Evolutionary conservation across 2,329 filamentous ascomycete genomes (phyloP), one percentile per base, ranked within the genome.

Genomic region (Neopestalotiopsis sp.): DNA sequence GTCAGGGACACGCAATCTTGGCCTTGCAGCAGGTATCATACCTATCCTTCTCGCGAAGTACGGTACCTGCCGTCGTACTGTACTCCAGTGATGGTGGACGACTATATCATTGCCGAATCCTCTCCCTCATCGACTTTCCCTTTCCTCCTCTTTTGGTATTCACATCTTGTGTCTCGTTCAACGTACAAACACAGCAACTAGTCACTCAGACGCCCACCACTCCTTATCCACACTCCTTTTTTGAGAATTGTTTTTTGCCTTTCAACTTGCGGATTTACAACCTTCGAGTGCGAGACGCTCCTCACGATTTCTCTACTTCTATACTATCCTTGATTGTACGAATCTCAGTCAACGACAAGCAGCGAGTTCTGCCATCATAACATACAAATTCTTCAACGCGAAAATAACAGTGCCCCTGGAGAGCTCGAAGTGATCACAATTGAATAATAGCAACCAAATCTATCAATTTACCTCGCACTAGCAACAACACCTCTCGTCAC

Each of bases 171-270:
- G 59, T 62, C 32, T 62, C 59, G 59, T 30, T 13, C n/a, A 62
- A 28, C 59, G 34, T 34, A 45, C 6, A 64, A 12, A 34, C 40
- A 64, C 28, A 59, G 57, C 30, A 53, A 53, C 17, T 24, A 30
- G 13, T 59, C 57, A n/a, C 30, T 28, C 30, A 53, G 20, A 49
- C 61, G 40, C 42, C 17, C 40, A 24, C 28, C 61, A 64, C 40
- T 64, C 61, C 61, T 64, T 62, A 38, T 34, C 14, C 59, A 62
- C 59, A 40, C 59, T 62, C 59, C 59, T 62, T 62, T 59, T 59
- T 17, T 30, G 57, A 59, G 30, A 30, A 30, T 59, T 34, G 14
- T 58, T 34, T 30, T 59, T 59, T 59, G 57, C 57, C 24, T 30
- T 30, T 59, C 57, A 59, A 30, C 30, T 28, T 34, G 30, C 57